These are phyloP conservation scores for Diaporthe citrichinensis DNA, from an alignment of 2,329 filamentous ascomycete species.

Conservation along the genomic window DNA sequence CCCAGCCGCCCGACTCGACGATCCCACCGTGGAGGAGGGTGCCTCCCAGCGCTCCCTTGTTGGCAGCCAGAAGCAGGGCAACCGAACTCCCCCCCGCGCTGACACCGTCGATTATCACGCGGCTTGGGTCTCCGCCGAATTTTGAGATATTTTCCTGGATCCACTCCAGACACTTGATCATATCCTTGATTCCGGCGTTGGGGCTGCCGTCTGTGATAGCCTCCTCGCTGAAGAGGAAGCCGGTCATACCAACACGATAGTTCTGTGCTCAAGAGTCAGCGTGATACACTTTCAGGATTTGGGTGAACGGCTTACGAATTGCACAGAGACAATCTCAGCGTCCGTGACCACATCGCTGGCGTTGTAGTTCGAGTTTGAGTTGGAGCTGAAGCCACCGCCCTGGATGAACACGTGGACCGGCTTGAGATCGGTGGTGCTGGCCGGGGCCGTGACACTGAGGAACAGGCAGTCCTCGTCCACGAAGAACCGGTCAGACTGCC, in stretches of 20 bases:
- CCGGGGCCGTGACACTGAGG: conserved; percentile 23
- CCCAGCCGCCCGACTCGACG: conserved; percentile 27
- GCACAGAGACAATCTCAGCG: conserved; percentile 15
- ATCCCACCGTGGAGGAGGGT: conserved; percentile 18
- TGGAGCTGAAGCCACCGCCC: conserved; percentile 35
- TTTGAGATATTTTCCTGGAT: conserved; percentile 71
- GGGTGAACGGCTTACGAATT: not conserved
- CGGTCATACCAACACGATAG: conserved; percentile 75
- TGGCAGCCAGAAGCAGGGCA: conserved; percentile 15
- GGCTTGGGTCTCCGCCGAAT: conserved; percentile 63
- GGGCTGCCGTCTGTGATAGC: conserved; percentile 53
- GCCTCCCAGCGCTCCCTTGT: conserved; percentile 3
- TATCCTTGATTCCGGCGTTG: conserved; percentile 74
- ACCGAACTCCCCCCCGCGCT: conserved; percentile 60
- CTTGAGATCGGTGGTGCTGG: conserved; percentile 23
- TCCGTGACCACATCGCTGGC: conserved; percentile 31
- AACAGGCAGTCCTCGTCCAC: conserved; percentile 39
- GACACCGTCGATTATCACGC: conserved; percentile 77
- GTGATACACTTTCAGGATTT: not conserved
- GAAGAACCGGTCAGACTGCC: conserved; percentile 16
- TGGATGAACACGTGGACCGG: conserved; percentile 76
- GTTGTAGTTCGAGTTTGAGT: conserved; percentile 31
- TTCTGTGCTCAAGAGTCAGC: not conserved
- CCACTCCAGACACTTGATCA: conserved; percentile 74
- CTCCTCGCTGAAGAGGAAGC: conserved; percentile 66